Evolutionary conservation across 179 eudicot species (phyloP), one percentile per base, ranked within the genome.

Genomic region (Monotropa hypopitys): DNA sequence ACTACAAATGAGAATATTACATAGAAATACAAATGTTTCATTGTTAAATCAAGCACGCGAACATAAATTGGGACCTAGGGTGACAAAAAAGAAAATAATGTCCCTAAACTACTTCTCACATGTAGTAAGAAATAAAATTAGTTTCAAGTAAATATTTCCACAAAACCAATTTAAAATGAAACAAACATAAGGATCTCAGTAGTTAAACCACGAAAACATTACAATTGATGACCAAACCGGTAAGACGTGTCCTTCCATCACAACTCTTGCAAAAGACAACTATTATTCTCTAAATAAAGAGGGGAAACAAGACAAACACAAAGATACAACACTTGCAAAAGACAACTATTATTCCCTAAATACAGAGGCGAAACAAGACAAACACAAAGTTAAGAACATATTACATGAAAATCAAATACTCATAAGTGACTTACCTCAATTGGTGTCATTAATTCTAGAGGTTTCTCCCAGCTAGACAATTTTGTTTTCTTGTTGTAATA

Each of bases 401-500:
- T n/a, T 70, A 57, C 8, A 40, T 49, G 62, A 54, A 57, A 53
- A n/a, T 38, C 10, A 51, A 49, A 43, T 49, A 49, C 71, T 28
- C 26, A 38, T 67, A 63, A 53, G 26, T 67, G 76, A 82, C 85
- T 77, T 63, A 94, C 96, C 96, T 94, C 96, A 78, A 78, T 81
- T 33, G 88, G 80, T 54, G 90, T 86, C 98, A 89, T 90, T 83
- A 94, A 82, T 76, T 92, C 98, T 5, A 87, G 73, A 77, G 97
- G 97, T 85, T 94, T 94, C 79, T 92, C 96, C 98, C 96, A 92
- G 18, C 87, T 86, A 66, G 98, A 94, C 66, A 81, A 54, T 82
- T 78, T 81, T 45, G 96, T 90, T 83, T 81, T 88, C 85, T 80
- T 90, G 85, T 92, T 94, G 87, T 85, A 89, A 81, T 89, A 94